Evolutionary conservation across 2,329 filamentous ascomycete genomes (phyloP), one percentile per base, ranked within the genome.

Genomic region (Microsporum audouinii): DNA sequence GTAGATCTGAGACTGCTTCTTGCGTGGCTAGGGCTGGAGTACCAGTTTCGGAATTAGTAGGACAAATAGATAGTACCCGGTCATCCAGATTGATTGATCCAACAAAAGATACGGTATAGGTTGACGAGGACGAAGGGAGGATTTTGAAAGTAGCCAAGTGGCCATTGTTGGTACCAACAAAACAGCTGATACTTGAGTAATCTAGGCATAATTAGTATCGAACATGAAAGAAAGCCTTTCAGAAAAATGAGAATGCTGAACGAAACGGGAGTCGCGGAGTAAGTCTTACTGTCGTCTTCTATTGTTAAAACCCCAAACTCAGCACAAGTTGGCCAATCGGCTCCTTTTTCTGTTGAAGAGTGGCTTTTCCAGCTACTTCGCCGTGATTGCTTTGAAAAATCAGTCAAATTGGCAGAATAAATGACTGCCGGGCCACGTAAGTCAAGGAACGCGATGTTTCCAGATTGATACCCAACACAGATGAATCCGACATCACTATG

Each of bases 401-500:
- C 89, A 6, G 81, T 80, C 64, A 92, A 77, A 12, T 86, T 83
- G 1, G 83, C 84, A 58, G 85, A 86, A 71, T 88, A 90, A 63
- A 97, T 94, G 55, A 97, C 81, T 0, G 85, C 80, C 23, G 94
- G 94, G 0, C 91, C 92, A 62, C 94, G 85, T 63, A 99, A 79
- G 72, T 99, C 94, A 58, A 97, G 83, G 41, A 99, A 82, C 6
- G 84, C 87, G 41, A 99, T 74, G 65, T 84, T 84, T 1, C 94
- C 94, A 43, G 84, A 84, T 71, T 95, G 88, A 7, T 91, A 96
- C 0, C 91, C 94, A 34, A 88, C 86, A 8, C 87, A 91, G 8
- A 95, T 84, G 70, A 99, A 99, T 0, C 94, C 94, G 10, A 97
- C 86, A 71, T 96, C 89, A n/a, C 91, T 94, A 61, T 94, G 84